Conservation (phyloP, 768 basidiomycete species). For the Tulasnella sp. region DNA sequence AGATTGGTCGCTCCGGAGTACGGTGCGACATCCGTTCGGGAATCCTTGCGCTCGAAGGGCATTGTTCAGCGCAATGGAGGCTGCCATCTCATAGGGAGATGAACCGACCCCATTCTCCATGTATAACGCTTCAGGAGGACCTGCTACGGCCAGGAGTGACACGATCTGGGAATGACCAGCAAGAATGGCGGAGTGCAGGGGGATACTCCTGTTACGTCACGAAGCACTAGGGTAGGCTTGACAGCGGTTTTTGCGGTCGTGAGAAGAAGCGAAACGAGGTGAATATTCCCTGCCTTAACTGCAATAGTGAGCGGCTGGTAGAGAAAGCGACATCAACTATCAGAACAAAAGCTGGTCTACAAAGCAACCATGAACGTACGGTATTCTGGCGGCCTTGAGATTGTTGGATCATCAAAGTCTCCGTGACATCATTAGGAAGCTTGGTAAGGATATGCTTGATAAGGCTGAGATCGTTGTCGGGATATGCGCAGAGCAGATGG, state of each 20-base stretch:
- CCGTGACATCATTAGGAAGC: conserved; percentile 39
- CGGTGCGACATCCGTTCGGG: background rate
- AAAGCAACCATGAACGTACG: conserved; percentile 25
- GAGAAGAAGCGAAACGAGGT: conserved; percentile 28
- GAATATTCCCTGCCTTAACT: conserved; percentile 29
- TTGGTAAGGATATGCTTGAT: conserved; percentile 38
- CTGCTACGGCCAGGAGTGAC: conserved; percentile 30
- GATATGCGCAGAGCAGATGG: conserved; percentile 34
- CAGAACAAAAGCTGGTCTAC: too few species aligned
- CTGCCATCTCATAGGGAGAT: conserved; percentile 25
- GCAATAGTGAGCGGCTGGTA: conserved; percentile 27
- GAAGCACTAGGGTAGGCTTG: background rate
- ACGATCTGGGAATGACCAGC: conserved; percentile 29
- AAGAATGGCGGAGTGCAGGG: conserved; percentile 40
- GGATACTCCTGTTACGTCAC: conserved; percentile 23
- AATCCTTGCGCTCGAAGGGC: background rate
- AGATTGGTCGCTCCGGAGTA: background rate
- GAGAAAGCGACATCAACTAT: background rate
- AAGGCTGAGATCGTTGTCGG: conserved; percentile 20
- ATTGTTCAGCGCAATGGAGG: background rate
- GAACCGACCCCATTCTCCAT: conserved; percentile 36
- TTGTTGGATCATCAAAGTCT: conserved; percentile 35
- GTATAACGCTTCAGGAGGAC: conserved; percentile 31
- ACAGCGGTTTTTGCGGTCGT: background rate
- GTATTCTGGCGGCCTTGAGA: conserved; percentile 38